Base-by-base conservation (phyloP, 257 asterid genomes). In the Petunia axillaris region DNA sequence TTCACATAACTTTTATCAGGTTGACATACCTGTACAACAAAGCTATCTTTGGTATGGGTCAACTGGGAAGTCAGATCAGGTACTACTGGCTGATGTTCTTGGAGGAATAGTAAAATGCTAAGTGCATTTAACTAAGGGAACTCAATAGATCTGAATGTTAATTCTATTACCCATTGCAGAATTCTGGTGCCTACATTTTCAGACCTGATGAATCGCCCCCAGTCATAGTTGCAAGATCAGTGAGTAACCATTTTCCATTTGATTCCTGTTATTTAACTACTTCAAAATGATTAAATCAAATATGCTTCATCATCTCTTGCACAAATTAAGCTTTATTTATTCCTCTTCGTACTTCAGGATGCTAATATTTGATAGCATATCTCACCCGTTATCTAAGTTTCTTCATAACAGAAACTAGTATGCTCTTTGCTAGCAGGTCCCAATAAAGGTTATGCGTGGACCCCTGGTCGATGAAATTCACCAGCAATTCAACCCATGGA, bases 121-220 rank as follows among this genome's bases (percentile, higher is more conserved):
- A 48, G 35, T 9, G 13, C 60, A 48, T 71, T 25, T 35, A 35
- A 6, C 50, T 2, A 46, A 35, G 77, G 60, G 40, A 60, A 48
- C 10, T 25, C 13, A 35, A 9, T 35, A 5, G 35, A 25, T 83
- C 59, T 46, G 55, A 54, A 58, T 58, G 82, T 79, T 75, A 79
- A 77, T 55, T 43, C n/a, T 70, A 70, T 76, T 76, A 14, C 66
- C 76, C 80, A 43, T 37, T 75, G 83, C 88, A 94, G 97, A 6
- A 84, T 78, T 92, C 98, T 79, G 97, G 98, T 76, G 97, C 98
- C n/a, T 92, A 94, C 81, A 91, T 94, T 86, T 94, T 94, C 87
- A 91, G 93, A 41, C 98, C 98, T 15, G 81, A 85, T 80, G 91
- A 87, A 78, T 76, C 90, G 9, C 79, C 88, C 79, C 93, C 97